Percentiles rank a stretch among this genome's conserved stretches.
Conservation (phyloP, 2,329 filamentous ascomycete species). For the Coniochaeta sp. region DNA sequence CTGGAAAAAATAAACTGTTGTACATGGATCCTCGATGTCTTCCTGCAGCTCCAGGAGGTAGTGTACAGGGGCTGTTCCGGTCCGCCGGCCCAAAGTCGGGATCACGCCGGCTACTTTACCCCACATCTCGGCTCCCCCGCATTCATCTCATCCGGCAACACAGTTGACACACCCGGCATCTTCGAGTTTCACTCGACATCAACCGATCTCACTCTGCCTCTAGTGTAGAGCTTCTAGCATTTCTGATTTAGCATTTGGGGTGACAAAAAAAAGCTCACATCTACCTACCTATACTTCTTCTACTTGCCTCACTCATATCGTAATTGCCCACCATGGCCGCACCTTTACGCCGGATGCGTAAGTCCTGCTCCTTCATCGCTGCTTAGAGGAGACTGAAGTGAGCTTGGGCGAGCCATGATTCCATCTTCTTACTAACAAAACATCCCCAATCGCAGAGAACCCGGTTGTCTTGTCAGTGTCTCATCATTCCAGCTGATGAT, state of each 20-base stretch:
- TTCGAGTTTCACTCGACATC: not conserved
- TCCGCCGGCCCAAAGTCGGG: not conserved
- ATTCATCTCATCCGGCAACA: not conserved
- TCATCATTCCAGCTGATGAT: not conserved
- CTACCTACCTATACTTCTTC: not conserved
- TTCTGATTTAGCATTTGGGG: no score
- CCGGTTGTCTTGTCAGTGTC: constrained; percentile 42
- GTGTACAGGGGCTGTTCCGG: not conserved
- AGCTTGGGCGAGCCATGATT: not conserved
- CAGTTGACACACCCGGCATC: not conserved
- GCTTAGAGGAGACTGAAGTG: no score
- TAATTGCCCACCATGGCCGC: constrained; percentile 6
- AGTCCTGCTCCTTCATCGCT: not conserved
- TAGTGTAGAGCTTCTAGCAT: not conserved
- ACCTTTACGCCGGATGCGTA: constrained; percentile 6
- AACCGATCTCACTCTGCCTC: not conserved
- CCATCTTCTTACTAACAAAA: constrained; percentile 6
- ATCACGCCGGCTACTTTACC: not conserved
- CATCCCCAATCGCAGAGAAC: constrained; percentile 26
- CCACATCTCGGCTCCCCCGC: not conserved
- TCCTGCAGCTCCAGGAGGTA: no score
- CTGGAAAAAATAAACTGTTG: no score
- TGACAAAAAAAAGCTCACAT: not conserved
- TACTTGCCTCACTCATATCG: not conserved
- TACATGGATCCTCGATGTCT: no score